Evolutionary conservation across 139 green algal genomes (phyloP).

Genomic region (Closterium sp.): DNA sequence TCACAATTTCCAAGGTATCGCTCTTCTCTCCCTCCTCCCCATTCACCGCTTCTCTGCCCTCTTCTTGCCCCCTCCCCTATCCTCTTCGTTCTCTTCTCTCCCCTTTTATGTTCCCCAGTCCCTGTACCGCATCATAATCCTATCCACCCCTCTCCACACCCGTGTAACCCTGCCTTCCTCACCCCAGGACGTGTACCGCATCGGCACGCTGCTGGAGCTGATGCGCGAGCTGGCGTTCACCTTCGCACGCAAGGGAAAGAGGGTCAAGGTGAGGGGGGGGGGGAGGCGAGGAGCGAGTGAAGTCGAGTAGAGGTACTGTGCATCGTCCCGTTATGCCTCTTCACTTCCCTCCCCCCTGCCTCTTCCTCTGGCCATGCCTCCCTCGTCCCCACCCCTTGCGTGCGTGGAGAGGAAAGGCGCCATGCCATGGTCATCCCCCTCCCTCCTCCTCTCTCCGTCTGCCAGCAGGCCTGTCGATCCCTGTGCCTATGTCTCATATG

Average conservation of each 20-base stretch:
- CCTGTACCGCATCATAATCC: background rate
- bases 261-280: constrained; percentile 62
- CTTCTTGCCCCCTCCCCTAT: background rate
- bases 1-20: background rate
- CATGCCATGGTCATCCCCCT: background rate
- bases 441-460: no score
- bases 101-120: background rate
- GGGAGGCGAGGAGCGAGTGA: background rate
- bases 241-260: constrained; percentile 69
- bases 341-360: background rate
- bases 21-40: background rate
- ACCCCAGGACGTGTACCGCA: constrained; percentile 60
- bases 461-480: constrained; percentile 13
- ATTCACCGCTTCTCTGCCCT: background rate
- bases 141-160: background rate
- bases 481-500: background rate
- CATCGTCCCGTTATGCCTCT: no score
- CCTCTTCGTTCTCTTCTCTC: background rate
- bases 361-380: constrained; percentile 39
- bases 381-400: background rate
- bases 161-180: background rate
- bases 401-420: background rate
- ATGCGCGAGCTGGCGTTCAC: constrained; percentile 65
- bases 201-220: constrained; percentile 78
- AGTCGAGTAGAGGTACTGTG: background rate